Conservation (phyloP, 495 filamentous ascomycete species). For the Penicillium silybi region DNA sequence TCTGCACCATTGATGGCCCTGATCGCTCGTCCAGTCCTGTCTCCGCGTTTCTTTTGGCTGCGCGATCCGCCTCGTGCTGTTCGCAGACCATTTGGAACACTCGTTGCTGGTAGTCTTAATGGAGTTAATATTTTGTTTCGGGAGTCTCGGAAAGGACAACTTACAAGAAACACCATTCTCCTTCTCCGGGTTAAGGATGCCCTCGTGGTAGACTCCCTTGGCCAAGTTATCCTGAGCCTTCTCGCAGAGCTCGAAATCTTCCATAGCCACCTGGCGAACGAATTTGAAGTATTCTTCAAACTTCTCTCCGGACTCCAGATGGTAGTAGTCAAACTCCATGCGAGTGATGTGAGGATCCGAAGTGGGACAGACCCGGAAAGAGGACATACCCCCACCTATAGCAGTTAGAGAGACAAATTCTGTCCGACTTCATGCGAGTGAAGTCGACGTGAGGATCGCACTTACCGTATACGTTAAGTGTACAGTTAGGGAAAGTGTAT, state of each 20-base stretch:
- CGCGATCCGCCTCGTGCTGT: constrained; percentile 41
- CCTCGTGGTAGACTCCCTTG: constrained; percentile 54
- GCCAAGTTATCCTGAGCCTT: constrained; percentile 54
- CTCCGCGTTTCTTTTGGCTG: constrained; percentile 3
- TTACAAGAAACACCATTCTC: constrained; percentile 55
- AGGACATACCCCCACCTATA: constrained; percentile 49
- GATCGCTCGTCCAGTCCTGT: constrained; percentile 9
- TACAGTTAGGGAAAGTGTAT: constrained; percentile 62
- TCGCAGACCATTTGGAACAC: constrained; percentile 51
- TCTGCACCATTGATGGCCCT: constrained; percentile 14
- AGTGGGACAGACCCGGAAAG: constrained; percentile 55
- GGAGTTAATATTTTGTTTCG: neutral
- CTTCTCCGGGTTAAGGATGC: constrained; percentile 55
- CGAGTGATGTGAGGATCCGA: constrained; percentile 48
- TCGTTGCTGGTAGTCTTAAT: constrained; percentile 50
- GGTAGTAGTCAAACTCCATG: constrained; percentile 65
- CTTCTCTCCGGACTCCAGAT: constrained; percentile 47
- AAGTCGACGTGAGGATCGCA: too few relatives aligned
- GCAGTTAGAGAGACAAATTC: too few relatives aligned
- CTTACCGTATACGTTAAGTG: constrained; percentile 54
- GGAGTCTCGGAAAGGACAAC: constrained; percentile 11
- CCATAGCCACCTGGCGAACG: constrained; percentile 53
- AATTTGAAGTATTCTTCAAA: constrained; percentile 60
- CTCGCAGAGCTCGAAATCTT: constrained; percentile 60
- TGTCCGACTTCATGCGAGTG: too few relatives aligned